Percentiles rank a stretch among this genome's conserved stretches.
phyloP scores from a whole-genome alignment of 352 stramenopile species.

The Blastocystis sp. region DNA sequence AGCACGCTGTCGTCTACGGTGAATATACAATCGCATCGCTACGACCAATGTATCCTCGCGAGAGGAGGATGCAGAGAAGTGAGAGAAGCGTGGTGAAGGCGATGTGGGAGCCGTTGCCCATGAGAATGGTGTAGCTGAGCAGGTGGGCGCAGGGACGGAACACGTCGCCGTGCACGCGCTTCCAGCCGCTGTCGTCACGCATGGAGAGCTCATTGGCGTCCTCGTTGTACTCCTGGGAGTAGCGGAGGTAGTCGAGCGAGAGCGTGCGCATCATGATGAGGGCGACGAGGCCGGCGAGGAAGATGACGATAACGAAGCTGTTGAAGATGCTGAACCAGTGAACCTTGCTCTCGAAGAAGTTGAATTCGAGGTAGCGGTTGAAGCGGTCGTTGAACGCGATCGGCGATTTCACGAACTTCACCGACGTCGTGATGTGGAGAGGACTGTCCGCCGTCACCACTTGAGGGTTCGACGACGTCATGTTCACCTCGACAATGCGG shows the following conservation, averaged over 20 bases:
- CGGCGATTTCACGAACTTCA: constrained; percentile 77
- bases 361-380: constrained; percentile 91
- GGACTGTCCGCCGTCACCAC: constrained; percentile 63
- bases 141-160: constrained; percentile 81
- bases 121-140: constrained; percentile 82
- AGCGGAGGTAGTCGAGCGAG: constrained; percentile 82
- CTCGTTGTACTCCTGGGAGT: constrained; percentile 67
- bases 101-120: constrained; percentile 84
- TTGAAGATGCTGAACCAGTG: constrained; percentile 94
- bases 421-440: constrained; percentile 81
- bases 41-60: constrained; percentile 22
- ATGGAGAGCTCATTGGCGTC: constrained; percentile 56
- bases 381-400: constrained; percentile 88
- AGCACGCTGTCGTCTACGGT: constrained; percentile 49
- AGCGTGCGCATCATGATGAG: constrained; percentile 83
- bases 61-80: constrained; percentile 82
- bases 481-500: constrained; percentile 91
- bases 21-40: background rate
- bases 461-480: constrained; percentile 77
- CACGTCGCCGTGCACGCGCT: constrained; percentile 84
- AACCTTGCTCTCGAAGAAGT: constrained; percentile 98
- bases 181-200: constrained; percentile 79
- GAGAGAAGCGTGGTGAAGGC: constrained; percentile 77
- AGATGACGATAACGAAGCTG: constrained; percentile 93
- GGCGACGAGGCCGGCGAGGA: constrained; percentile 80